Base-by-base conservation (phyloP, 305 asterid species). In the Fraxinus greggii region DNA sequence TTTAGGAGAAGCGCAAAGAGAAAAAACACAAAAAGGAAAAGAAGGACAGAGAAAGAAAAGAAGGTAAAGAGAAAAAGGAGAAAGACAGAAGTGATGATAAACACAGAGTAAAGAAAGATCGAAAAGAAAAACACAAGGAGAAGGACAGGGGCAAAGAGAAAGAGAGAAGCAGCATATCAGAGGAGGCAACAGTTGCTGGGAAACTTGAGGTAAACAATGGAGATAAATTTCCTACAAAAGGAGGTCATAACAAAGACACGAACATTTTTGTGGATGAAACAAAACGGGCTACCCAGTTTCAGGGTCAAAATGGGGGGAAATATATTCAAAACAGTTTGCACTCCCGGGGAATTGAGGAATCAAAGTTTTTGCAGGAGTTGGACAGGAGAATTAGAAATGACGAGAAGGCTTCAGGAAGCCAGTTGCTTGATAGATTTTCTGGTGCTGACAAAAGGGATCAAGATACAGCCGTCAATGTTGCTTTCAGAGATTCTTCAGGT, bases 81-180 rank as follows among this genome's bases (percentile, higher is more conserved):
- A 90, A 88, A 83, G 94, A 84, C 82, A 89, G 87, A 88, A 83
- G 87, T 80, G 87, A 79, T 76, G 90, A 86, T 54, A 92, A 90
- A 86, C 91, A 84, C 78, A 88, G 82, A 84, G 93, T 89, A 74
- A 87, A 92, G 90, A 93, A 87, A 86, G 92, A 90, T 36, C 86
- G 86, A 83, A 89, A 89, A 83, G 90, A 67, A 45, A 92, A 92
- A 83, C 87, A 82, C 86, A 86, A 89, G 38, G 88, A 85, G 79
- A 90, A 75, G 85, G 92, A 88, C 83, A 91, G 80, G 76, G 82
- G 84, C 74, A 92, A 88, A 82, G 92, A 91, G 75, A 91, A 15
- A 48, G 97, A 93, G 45, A 92, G 89, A 83, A 90, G 92, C 83
- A 90, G 94, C 85, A 89, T 86, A 77, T 90, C 94, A 0, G 95